Conservation (phyloP, 176 grass and related monocot genomes). For the Phoenix roebelenii region DNA sequence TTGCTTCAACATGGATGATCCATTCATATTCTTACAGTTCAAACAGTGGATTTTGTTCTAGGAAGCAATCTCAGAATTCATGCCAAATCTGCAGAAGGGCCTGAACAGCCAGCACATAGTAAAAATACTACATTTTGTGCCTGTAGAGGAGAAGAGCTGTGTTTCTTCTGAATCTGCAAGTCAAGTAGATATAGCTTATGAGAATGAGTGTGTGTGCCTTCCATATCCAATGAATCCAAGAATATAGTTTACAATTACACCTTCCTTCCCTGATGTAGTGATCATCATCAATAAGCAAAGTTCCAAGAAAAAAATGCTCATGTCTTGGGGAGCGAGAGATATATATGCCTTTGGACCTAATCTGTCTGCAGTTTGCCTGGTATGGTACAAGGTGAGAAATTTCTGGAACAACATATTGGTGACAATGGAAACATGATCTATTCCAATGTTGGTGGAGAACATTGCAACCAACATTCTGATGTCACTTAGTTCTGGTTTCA, state of each 20-base stretch:
- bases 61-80: too few species aligned
- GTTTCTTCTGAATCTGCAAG: conserved; percentile 52
- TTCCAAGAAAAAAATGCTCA: conserved; percentile 56
- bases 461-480: conserved; percentile 78
- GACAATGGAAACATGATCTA: conserved; percentile 24
- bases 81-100: too few species aligned
- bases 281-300: conserved; percentile 80
- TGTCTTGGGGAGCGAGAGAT: conserved; percentile 70
- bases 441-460: conserved; percentile 48
- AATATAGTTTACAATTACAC: conserved; percentile 17
- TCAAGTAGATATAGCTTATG: conserved; percentile 23
- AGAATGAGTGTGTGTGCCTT: conserved; percentile 31
- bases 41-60: too few species aligned
- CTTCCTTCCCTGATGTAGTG: conserved; percentile 29
- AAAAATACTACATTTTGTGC: conserved; percentile 32
- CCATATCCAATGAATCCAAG: conserved; percentile 20
- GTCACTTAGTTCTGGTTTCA: conserved; percentile 85
- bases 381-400: too few species aligned
- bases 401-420: too few species aligned
- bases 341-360: conserved; percentile 68
- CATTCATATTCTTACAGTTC: too few species aligned
- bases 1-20: too few species aligned
- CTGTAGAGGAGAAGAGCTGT: conserved; percentile 33
- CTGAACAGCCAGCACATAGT: not conserved
- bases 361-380: too few species aligned